Evolutionary conservation across 2,329 filamentous ascomycete species (phyloP).

Genomic region (Cordyceps sp.): DNA sequence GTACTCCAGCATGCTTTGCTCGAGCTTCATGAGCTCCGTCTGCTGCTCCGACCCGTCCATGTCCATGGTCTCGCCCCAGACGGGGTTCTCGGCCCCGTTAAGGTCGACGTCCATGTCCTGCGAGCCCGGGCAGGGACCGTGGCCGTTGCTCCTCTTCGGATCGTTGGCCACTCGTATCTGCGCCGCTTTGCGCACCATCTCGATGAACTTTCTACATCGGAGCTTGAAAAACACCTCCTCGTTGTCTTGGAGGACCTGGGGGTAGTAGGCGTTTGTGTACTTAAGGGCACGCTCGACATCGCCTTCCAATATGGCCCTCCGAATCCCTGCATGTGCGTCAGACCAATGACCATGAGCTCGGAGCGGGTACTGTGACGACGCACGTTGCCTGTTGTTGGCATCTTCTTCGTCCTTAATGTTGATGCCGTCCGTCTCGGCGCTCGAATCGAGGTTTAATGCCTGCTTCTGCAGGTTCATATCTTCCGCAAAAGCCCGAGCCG

Average conservation of each 20-base stretch:
- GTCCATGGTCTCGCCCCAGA: constrained; percentile 33
- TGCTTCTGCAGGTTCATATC: constrained; percentile 62
- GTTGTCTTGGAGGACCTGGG: constrained; percentile 62
- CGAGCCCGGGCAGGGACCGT: constrained; percentile 20
- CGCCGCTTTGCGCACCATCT: constrained; percentile 69
- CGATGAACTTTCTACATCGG: constrained; percentile 81
- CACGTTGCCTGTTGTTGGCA: constrained; percentile 73
- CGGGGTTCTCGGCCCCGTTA: constrained; percentile 23
- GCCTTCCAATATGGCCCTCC: constrained; percentile 73
- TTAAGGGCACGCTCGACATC: constrained; percentile 86
- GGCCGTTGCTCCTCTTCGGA: constrained; percentile 24
- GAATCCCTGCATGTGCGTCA: constrained; percentile 46
- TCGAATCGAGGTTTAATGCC: constrained; percentile 44
- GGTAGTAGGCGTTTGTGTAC: constrained; percentile 62
- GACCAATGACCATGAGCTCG: not conserved
- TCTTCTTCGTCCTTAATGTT: constrained; percentile 70
- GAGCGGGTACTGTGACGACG: constrained; percentile 15
- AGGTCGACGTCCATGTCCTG: constrained; percentile 41
- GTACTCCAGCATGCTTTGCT: constrained; percentile 58
- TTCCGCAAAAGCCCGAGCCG: constrained; percentile 70
- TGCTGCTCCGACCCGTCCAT: constrained; percentile 26
- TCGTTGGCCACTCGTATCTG: constrained; percentile 39
- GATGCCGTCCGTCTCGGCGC: constrained; percentile 35
- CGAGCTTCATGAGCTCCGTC: constrained; percentile 27
- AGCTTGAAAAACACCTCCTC: constrained; percentile 77